A percentile compares a stretch with the other conserved stretches of the same genome.
These are phyloP conservation scores for Austropuccinia psidii DNA, from an alignment of 1,284 basidiomycete genomes.

Conservation along the genomic window DNA sequence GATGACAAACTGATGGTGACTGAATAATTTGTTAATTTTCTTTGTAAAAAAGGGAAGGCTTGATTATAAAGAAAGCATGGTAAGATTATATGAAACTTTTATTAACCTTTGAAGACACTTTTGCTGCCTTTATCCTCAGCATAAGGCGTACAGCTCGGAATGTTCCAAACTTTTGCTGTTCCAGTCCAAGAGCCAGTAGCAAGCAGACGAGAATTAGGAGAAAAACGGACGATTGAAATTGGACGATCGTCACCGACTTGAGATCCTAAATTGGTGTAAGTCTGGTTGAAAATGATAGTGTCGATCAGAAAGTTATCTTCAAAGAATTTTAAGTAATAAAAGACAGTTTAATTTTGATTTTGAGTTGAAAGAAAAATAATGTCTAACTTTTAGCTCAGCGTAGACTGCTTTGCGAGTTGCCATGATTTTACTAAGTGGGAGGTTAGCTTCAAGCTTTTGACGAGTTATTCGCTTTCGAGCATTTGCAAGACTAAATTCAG, in stretches of 20 bases:
- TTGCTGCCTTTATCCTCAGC: constrained; percentile 35
- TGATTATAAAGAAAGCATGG: too few species aligned
- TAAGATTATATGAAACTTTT: too few species aligned
- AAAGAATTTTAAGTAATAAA: not conserved
- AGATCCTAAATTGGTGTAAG: constrained; percentile 83
- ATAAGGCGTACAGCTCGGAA: constrained; percentile 57
- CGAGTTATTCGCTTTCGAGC: constrained; percentile 82
- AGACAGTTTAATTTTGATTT: not conserved
- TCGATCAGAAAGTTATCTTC: not conserved
- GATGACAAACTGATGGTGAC: not conserved
- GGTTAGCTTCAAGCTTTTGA: constrained; percentile 75
- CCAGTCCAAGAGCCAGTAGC: constrained; percentile 96
- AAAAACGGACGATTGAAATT: constrained; percentile 85
- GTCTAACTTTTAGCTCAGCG: constrained; percentile 71
- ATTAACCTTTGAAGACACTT: constrained; percentile 33
- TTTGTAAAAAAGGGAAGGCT: not conserved
- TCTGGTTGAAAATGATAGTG: constrained; percentile 51
- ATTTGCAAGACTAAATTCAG: constrained; percentile 84
- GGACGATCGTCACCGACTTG: constrained; percentile 96
- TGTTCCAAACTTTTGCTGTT: constrained; percentile 84
- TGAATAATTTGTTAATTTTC: too few species aligned
- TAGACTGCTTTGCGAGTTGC: constrained; percentile 85
- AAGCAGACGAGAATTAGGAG: constrained; percentile 77
- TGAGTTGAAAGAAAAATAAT: not conserved
- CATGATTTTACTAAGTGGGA: constrained; percentile 83